Base-by-base conservation (phyloP, 2,329 filamentous ascomycete genomes). In the Berkeleyomyces basicola region DNA sequence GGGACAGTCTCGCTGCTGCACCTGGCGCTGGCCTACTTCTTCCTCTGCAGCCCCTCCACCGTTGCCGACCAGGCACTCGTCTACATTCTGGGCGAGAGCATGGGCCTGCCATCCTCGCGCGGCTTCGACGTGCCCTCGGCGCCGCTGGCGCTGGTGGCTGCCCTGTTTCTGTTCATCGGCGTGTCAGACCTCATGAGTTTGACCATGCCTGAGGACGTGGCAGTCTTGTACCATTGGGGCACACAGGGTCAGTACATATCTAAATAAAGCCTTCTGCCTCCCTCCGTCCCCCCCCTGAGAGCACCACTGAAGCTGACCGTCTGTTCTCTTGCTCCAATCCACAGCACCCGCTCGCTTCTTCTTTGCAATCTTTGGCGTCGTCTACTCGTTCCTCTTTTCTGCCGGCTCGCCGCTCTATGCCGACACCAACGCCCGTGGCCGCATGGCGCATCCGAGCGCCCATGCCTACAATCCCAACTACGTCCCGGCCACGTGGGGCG, bases 1-100 rank as follows among this genome's bases (percentile, higher is more conserved):
- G 86, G 88, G 68, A 85, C 84, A 61, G 77, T 96, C 68, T 87
- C 87, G 68, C 81, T 95, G 71, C 90, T 93, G 76, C 88, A 96
- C 75, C 74, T 96, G 67, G 88, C 88, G 4, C 77, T 93, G 58
- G 90, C 85, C 69, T 90, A 86, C 74, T 89, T 93, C 76, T 86
- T 96, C 75, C 79, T 95, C 69, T 86, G 82, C 49, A 84, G 80
- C 64, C 91, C 91, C 4, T 75, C 76, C 65, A 78, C 81, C 51
- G 79, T 96, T 68, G 83, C 87, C 58, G 86, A 92, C 70, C 89
- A 95, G 69, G 84, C 86, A 61, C 73, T 95, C 31, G 88, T 96
- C 58, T 88, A 83, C 68, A 80, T 96, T 39, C 75, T 96, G 36
- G 90, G 90, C 62, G 87, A 95, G 73, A 83, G 88, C 61, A 88